phyloP scores from a whole-genome alignment of 441 rosid genomes.

The Gossypium davidsonii region DNA sequence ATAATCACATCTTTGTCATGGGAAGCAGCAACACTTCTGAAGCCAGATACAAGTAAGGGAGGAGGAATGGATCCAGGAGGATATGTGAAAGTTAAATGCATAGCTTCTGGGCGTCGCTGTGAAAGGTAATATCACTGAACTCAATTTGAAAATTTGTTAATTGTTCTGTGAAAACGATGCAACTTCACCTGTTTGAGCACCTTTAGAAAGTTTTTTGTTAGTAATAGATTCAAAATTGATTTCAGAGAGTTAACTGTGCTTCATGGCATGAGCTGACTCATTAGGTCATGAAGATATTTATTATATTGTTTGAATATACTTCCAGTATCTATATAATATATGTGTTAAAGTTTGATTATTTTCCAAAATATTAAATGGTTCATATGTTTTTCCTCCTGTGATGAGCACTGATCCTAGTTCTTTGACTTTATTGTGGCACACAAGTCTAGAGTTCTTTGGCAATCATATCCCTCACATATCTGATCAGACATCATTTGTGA shows the following conservation, averaged over 20 bases:
- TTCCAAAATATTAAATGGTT: constrained; percentile 7
- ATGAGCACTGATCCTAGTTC: background rate
- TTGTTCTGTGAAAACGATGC: background rate
- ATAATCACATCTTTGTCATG: constrained; percentile 71
- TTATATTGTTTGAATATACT: background rate
- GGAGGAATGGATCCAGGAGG: constrained; percentile 89
- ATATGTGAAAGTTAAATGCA: constrained; percentile 73
- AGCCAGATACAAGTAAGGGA: constrained; percentile 66
- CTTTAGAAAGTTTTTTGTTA: constrained; percentile 7
- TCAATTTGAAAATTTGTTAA: constrained; percentile 11
- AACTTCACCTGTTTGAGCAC: background rate
- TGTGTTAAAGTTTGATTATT: background rate
- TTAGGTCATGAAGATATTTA: constrained; percentile 9
- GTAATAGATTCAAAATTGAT: background rate
- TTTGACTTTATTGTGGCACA: background rate
- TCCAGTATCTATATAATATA: constrained; percentile 14
- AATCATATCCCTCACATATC: constrained; percentile 9
- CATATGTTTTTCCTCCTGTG: background rate
- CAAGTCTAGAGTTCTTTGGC: constrained; percentile 9
- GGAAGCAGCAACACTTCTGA: constrained; percentile 75
- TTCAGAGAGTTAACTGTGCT: constrained; percentile 2
- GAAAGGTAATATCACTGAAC: constrained; percentile 46
- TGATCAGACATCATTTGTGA: constrained; percentile 11
- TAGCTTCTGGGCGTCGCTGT: constrained; percentile 54
- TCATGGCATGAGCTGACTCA: background rate